These are phyloP conservation scores for Cardamine chenopodiifolia DNA, from an alignment of 345 rosid species.

Conservation along the genomic window DNA sequence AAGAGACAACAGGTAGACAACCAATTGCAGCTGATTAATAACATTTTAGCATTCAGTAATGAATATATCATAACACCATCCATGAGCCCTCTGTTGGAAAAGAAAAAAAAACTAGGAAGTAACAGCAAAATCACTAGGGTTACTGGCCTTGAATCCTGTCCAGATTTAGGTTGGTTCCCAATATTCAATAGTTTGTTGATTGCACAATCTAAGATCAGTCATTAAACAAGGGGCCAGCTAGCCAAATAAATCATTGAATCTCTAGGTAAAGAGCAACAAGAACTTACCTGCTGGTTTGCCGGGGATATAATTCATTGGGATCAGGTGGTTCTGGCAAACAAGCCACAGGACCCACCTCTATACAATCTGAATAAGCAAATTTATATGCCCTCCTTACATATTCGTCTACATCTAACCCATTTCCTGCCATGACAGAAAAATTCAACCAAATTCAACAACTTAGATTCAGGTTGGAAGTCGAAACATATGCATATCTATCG, in stretches of 20 bases:
- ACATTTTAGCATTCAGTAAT: conserved; percentile 8
- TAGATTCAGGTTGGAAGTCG: not conserved
- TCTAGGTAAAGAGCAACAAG: conserved; percentile 23
- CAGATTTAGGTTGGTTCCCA: conserved; percentile 13
- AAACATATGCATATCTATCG: not conserved
- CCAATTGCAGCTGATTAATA: conserved; percentile 21
- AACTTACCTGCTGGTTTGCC: conserved; percentile 83
- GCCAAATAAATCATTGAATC: conserved; percentile 11
- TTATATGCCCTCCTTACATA: conserved; percentile 96
- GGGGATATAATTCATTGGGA: conserved; percentile 92
- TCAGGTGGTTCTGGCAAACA: conserved; percentile 96
- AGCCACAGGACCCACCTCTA: conserved; percentile 90
- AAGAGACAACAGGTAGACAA: not conserved
- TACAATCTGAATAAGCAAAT: conserved; percentile 97
- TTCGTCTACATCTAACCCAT: conserved; percentile 97
- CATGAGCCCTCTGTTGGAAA: not conserved
- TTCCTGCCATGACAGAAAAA: conserved; percentile 57
- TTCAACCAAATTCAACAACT: conserved; percentile 22
- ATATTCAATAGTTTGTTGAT: conserved; percentile 16
- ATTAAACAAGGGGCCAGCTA: conserved; percentile 20
- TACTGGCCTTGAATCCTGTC: not conserved
- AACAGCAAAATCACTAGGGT: conserved; percentile 1
- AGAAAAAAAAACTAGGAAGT: not conserved
- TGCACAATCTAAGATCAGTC: conserved; percentile 25
- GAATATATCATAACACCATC: conserved; percentile 5